Base-by-base conservation (phyloP, 2,329 filamentous ascomycete genomes). In the Chaetomiaceae sp. region DNA sequence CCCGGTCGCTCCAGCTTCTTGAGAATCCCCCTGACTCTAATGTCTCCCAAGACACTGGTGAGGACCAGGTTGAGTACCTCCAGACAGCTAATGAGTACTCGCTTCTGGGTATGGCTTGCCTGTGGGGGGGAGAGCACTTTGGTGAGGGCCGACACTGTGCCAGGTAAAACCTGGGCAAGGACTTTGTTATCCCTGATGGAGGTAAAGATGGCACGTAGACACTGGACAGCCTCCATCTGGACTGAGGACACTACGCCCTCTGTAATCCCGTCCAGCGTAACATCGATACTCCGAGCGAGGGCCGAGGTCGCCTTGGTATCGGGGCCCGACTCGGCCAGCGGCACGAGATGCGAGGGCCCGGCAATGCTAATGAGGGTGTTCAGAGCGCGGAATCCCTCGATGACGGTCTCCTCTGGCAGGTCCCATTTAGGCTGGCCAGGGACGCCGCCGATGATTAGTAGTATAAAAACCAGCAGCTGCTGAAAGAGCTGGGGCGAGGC, bases 91-190 rank as follows among this genome's bases (percentile, higher is more conserved):
- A 83, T 70, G 6, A 97, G 71, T 0, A 95, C 78, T 35, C 76
- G 79, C 58, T 77, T 83, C 39, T 68, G 66, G 1, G 66, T 67
- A 59, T 77, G 81, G 39, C 74, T 70, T 10, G 78, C 76, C 35
- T 78, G 80, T 0, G 84, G 86, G 0, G 82, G 82, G 4, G 86
- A 85, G 44, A 95, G 70, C 0, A 89, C 72, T 61, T 86, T 91
- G 2, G 86, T 84, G 20, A 99, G 71, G 1, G 83, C 82, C 3
- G 93, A 97, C 0, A 96, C 81, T 0, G 89, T 89, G 9, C 91
- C 89, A 0, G 95, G 93, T 37, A 97, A 75, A 62, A 99, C 93
- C 55, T 81, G 91, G 9, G 89, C 88, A 50, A 95, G 73, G 2
- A 87, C 82, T n/a, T 86, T 78, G 41, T 78, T 79, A 60, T 93